Evolutionary conservation across 306 rosid species (phyloP), one percentile per base, ranked within the genome.

Genomic region (Sphenostylis stenocarpa): DNA sequence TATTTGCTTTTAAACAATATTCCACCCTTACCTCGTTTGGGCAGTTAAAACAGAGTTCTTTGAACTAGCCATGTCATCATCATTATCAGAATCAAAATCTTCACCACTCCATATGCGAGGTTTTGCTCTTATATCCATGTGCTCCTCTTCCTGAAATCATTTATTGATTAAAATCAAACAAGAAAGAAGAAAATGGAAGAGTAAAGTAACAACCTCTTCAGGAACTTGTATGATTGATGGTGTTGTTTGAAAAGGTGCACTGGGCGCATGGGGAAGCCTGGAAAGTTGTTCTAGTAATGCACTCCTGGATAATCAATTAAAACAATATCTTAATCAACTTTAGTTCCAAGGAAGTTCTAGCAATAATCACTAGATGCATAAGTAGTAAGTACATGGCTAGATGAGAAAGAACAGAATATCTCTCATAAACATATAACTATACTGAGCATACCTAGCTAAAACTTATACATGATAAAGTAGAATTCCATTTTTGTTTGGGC

Each of bases 221-320:
- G 95, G 97, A 83, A 60, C 89, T 85, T 89, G 17, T 6, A 67
- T 57, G 14, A 74, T 51, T 33, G 93, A 48, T 29, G 95, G 97
- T 65, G 91, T 88, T 55, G 82, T 87, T 39, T 91, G 93, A 80
- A 91, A 91, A 79, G 97, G 90, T 16, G 75, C 91, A 78, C 98
- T 89, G 55, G 97, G 98, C 17, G 95, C 87, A 87, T 91, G 91
- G 19, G 95, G 93, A 52, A 93, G 77, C 72, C 87, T 73, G 61
- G 98, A 77, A 81, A 93, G 90, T 67, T 88, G 98, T 76, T 91
- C 93, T 28, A 93, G 79, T 17, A 91, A 80, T 3, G 60, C 81
- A 75, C 51, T 89, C 85, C 98, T 93, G 75, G 69, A 73, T 56
- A 70, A 39, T 39, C 33, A 56, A 64, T 71, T 20, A 53, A 56